Conservation (phyloP, 371 early-diverging fungal species). For the Batrachochytrium dendrobatidis region DNA sequence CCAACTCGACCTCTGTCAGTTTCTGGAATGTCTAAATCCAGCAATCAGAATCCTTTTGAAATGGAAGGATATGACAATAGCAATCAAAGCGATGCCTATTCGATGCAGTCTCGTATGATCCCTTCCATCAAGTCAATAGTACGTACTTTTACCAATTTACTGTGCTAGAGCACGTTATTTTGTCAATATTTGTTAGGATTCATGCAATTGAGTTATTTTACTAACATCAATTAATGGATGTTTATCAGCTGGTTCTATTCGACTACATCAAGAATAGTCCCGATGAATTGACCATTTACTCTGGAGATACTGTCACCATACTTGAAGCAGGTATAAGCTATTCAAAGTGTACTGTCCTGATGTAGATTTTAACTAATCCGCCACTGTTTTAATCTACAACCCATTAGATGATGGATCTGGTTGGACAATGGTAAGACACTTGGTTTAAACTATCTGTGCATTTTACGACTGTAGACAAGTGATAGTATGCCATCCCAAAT, state of each 20-base stretch:
- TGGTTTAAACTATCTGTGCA: neutral
- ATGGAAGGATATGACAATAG: no score
- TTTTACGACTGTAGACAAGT: neutral
- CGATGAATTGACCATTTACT: conserved; percentile 30
- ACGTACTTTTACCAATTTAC: neutral
- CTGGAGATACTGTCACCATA: conserved; percentile 23
- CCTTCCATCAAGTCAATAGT: neutral
- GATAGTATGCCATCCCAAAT: no score
- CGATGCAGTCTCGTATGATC: conserved; percentile 9
- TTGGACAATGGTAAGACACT: conserved; percentile 26
- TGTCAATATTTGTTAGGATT: neutral
- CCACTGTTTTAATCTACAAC: neutral
- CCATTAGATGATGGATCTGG: conserved; percentile 34
- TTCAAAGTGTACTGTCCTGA: neutral
- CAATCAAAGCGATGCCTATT: no score
- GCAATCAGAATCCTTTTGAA: no score
- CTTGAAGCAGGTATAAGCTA: conserved; percentile 19
- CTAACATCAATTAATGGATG: neutral
- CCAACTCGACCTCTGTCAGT: no score
- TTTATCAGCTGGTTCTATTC: conserved; percentile 7
- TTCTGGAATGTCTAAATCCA: no score
- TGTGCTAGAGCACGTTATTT: conserved; percentile 1
- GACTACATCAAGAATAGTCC: conserved; percentile 19
- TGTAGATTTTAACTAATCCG: neutral
- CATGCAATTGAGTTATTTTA: neutral